phyloP scores from a whole-genome alignment of 352 stramenopile species.

The Globisporangium ultimum region DNA sequence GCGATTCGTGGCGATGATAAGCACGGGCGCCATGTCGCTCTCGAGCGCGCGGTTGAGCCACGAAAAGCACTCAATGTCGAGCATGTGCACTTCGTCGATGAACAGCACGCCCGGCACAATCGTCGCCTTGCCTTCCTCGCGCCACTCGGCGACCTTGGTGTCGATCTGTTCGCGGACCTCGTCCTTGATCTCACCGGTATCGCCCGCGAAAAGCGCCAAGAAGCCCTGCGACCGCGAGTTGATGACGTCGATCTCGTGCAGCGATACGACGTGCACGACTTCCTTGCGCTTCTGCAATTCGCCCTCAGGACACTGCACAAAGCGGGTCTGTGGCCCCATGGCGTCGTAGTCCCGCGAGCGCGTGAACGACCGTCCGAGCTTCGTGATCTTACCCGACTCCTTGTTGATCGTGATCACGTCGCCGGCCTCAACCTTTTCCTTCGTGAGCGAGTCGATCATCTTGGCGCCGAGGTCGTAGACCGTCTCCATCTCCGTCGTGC shows the following conservation, averaged over 20 bases:
- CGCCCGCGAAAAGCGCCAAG: conserved; percentile 97
- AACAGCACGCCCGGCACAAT: conserved; percentile 99
- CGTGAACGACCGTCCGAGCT: conserved; percentile 97
- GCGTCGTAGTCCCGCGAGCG: conserved; percentile 98
- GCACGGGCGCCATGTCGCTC: conserved; percentile 95
- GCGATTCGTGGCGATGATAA: conserved; percentile 99
- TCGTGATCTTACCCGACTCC: conserved; percentile 97
- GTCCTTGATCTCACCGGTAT: conserved; percentile 99
- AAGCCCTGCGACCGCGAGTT: conserved; percentile 99
- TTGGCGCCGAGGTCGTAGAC: conserved; percentile 99
- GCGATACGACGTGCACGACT: conserved; percentile 96
- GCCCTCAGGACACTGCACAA: conserved; percentile 91
- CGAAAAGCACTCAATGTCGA: conserved; percentile 99
- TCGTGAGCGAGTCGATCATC: conserved; percentile 99
- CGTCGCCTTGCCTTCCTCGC: conserved; percentile 95
- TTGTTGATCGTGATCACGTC: conserved; percentile 99
- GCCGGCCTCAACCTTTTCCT: conserved; percentile 97
- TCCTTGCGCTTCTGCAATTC: conserved; percentile 99
- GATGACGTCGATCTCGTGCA: conserved; percentile 99
- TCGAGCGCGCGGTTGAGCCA: conserved; percentile 99
- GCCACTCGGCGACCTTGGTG: conserved; percentile 96
- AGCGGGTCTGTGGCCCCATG: conserved; percentile 91
- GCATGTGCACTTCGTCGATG: conserved; percentile 99
- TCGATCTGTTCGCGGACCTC: conserved; percentile 99
- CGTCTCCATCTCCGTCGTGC: conserved; percentile 99